Conservation (phyloP, 2,329 filamentous ascomycete genomes). For the Aureobasidium uvarum region DNA sequence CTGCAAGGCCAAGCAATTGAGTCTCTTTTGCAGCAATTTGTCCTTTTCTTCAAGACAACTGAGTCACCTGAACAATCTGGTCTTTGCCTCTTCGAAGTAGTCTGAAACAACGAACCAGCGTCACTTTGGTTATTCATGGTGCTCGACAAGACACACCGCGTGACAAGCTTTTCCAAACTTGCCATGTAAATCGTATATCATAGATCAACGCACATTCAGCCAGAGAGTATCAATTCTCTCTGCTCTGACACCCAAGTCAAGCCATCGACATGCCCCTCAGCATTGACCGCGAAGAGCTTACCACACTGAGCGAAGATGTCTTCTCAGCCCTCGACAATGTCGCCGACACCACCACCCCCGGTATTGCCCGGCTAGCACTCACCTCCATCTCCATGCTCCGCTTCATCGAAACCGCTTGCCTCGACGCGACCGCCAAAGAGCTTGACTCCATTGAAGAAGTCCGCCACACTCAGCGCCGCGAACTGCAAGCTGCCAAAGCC, state of each 20-base stretch:
- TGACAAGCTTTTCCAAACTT: neutral
- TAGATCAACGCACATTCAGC: neutral
- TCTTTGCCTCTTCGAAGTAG: neutral
- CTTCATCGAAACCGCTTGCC: neutral
- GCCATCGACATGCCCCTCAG: neutral
- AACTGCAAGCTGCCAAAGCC: neutral
- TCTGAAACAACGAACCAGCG: neutral
- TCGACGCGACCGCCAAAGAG: neutral
- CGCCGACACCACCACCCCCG: neutral
- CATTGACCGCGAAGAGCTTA: neutral
- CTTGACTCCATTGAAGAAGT: neutral
- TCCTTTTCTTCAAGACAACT: no score
- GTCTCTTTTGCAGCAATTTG: no score
- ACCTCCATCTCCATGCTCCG: conserved; percentile 10
- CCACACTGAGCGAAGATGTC: neutral
- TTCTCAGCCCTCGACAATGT: neutral
- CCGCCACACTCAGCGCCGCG: neutral
- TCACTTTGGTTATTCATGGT: neutral
- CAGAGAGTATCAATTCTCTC: neutral
- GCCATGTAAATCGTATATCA: neutral
- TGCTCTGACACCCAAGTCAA: neutral
- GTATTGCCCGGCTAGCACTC: conserved; percentile 1
- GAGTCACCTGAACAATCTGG: no score
- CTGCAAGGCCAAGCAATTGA: no score
- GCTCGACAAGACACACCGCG: neutral